Conservation (phyloP, 2,329 filamentous ascomycete genomes). For the Rhinocladiella similis region DNA sequence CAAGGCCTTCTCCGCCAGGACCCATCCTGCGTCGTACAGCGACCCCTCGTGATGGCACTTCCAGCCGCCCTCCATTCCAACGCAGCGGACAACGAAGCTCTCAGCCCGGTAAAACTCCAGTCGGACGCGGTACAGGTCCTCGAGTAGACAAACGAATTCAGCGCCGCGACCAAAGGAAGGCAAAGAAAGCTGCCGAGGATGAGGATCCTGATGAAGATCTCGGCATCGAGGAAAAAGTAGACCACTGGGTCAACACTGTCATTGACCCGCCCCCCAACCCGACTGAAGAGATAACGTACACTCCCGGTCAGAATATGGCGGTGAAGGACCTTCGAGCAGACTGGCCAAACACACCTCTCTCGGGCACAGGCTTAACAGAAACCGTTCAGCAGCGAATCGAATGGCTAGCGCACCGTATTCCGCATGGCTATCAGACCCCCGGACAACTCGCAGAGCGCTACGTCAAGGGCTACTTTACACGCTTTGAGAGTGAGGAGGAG, state of each 20-base stretch:
- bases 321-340: constrained; percentile 24
- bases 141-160: constrained; percentile 12
- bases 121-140: background rate
- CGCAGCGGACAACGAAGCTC: background rate
- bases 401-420: constrained; percentile 29
- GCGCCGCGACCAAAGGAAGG: constrained; percentile 7
- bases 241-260: constrained; percentile 19
- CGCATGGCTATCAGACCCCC: constrained; percentile 29
- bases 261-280: constrained; percentile 27
- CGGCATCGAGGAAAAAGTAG: constrained; percentile 5
- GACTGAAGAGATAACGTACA: constrained; percentile 23
- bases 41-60: constrained; percentile 7
- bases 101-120: background rate
- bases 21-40: constrained; percentile 12
- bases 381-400: constrained; percentile 29
- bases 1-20: constrained; percentile 2
- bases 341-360: constrained; percentile 30
- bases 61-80: background rate
- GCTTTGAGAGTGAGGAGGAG: constrained; percentile 28
- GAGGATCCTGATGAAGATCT: constrained; percentile 9
- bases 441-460: constrained; percentile 28
- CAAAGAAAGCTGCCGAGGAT: constrained; percentile 11
- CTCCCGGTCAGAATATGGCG: constrained; percentile 20
- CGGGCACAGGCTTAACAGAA: constrained; percentile 22
- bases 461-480: constrained; percentile 25